Conservation (phyloP, 768 basidiomycete genomes). For the Cubamyces lactineus region DNA sequence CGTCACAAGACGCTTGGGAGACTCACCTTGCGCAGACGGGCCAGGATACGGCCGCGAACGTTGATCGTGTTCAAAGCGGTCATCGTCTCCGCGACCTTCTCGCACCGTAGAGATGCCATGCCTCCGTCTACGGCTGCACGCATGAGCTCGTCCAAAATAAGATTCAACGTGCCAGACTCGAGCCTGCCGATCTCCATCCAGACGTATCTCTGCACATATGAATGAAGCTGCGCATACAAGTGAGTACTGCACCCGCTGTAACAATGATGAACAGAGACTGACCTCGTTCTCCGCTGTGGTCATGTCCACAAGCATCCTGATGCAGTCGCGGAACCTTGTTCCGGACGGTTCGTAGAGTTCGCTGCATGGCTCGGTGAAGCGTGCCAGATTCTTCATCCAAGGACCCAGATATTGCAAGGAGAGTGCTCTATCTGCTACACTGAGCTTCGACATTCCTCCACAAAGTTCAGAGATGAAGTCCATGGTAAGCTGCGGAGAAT, state of each 20-base stretch:
- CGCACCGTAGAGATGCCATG: constrained; percentile 72
- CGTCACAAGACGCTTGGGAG: not conserved
- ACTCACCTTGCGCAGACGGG: constrained; percentile 76
- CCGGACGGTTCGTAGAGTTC: constrained; percentile 73
- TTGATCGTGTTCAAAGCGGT: constrained; percentile 75
- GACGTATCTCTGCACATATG: constrained; percentile 69
- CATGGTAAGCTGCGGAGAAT: constrained; percentile 81
- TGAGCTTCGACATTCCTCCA: constrained; percentile 58
- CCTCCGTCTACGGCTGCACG: constrained; percentile 85
- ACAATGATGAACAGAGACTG: not conserved
- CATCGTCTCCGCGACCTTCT: constrained; percentile 74
- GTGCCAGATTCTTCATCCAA: constrained; percentile 82
- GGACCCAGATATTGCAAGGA: constrained; percentile 85
- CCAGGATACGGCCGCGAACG: constrained; percentile 76
- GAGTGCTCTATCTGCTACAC: constrained; percentile 58
- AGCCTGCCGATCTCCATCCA: constrained; percentile 79
- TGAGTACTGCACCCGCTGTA: not conserved
- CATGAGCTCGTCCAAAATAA: constrained; percentile 79
- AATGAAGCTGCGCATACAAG: constrained; percentile 50
- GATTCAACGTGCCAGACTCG: constrained; percentile 67
- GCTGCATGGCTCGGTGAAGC: constrained; percentile 70
- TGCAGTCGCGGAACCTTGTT: constrained; percentile 76
- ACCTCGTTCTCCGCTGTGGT: constrained; percentile 78
- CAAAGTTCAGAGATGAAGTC: constrained; percentile 90
- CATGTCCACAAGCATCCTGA: constrained; percentile 77